These are phyloP conservation scores for Mucor irregularis DNA, from an alignment of 371 early-diverging fungal genomes.

Conservation along the genomic window DNA sequence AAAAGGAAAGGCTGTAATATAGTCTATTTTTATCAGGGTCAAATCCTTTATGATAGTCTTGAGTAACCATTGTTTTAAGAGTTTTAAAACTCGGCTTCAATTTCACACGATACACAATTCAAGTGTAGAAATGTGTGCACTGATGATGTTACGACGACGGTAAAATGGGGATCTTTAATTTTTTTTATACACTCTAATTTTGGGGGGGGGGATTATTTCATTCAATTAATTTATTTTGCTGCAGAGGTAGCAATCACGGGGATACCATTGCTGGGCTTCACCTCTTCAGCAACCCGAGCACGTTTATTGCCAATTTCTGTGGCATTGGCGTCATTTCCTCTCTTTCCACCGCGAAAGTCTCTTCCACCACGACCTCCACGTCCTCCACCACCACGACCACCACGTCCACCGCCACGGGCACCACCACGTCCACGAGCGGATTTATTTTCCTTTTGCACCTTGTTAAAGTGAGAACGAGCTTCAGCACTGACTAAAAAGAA, in stretches of 20 bases:
- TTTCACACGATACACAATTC: too few species aligned
- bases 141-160: too few species aligned
- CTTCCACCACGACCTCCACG: slow-evolving; percentile 20
- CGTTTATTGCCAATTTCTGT: slow-evolving; percentile 15
- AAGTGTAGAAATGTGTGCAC: too few species aligned
- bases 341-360: slow-evolving; percentile 18
- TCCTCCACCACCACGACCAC: slow-evolving; percentile 22
- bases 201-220: background rate
- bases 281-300: slow-evolving; percentile 11
- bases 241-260: slow-evolving; percentile 3
- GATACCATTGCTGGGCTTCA: background rate
- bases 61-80: too few species aligned
- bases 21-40: too few species aligned
- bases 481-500: slow-evolving; percentile 19
- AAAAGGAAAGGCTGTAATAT: too few species aligned
- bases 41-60: too few species aligned
- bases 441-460: slow-evolving; percentile 16
- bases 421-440: slow-evolving; percentile 25
- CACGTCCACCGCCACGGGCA: slow-evolving; percentile 25
- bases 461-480: slow-evolving; percentile 23
- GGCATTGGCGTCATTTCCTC: slow-evolving; percentile 9
- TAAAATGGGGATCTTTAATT: too few species aligned
- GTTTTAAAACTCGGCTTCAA: too few species aligned
- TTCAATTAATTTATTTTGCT: background rate
- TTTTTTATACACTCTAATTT: background rate